Conservation (phyloP, 768 basidiomycete species). For the Hericium rajendrae region DNA sequence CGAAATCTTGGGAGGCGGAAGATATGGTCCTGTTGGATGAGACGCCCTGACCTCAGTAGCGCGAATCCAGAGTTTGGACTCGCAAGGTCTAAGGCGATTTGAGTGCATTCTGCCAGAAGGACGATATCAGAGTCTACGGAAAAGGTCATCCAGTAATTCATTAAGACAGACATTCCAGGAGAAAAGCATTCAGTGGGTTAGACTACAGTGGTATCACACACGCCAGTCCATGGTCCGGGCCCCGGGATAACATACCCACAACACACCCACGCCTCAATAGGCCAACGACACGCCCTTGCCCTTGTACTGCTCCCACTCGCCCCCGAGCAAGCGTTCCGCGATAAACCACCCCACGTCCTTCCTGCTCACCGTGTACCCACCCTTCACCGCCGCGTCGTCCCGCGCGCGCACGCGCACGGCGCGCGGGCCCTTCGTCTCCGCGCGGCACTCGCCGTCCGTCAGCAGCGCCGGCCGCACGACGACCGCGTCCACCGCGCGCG, state of each 20-base stretch:
- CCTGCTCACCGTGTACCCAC: slow-evolving; percentile 46
- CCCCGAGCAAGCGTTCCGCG: slow-evolving; percentile 31
- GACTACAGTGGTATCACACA: too few relatives aligned
- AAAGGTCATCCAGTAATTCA: too few relatives aligned
- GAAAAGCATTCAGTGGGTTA: too few relatives aligned
- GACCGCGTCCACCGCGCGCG: slow-evolving; percentile 31
- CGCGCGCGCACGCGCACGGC: slow-evolving; percentile 24
- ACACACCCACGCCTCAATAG: slow-evolving; percentile 29
- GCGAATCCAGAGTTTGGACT: too few relatives aligned
- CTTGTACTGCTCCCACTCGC: slow-evolving; percentile 41
- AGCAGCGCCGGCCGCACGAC: slow-evolving; percentile 50
- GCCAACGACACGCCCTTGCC: slow-evolving; percentile 42
- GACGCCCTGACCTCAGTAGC: too few relatives aligned
- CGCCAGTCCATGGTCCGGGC: too few relatives aligned
- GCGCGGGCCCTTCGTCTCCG: slow-evolving; percentile 28
- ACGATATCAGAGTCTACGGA: too few relatives aligned
- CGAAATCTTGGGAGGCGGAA: too few relatives aligned
- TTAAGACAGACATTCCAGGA: too few relatives aligned
- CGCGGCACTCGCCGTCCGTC: slow-evolving; percentile 44
- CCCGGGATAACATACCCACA: background rate
- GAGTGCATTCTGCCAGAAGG: too few relatives aligned
- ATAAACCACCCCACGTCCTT: slow-evolving; percentile 61
- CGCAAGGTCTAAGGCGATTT: too few relatives aligned
- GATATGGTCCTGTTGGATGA: too few relatives aligned
- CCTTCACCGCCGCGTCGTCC: slow-evolving; percentile 21